phyloP scores from a whole-genome alignment of 768 basidiomycete species.

The Pilatotrama ljubarskyi region DNA sequence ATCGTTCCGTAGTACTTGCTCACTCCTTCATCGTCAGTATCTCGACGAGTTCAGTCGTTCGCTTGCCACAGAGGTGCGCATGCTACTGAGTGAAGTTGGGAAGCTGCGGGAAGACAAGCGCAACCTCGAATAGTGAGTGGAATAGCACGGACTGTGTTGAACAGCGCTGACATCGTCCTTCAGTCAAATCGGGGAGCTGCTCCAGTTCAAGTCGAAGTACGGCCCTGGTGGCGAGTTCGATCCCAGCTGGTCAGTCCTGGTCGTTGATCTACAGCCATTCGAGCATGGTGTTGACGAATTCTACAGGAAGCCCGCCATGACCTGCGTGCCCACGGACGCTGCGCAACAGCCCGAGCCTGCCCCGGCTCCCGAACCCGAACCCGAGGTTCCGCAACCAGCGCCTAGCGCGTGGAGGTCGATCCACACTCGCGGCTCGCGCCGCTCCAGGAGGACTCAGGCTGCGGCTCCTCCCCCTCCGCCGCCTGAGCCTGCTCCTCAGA shows the following conservation, averaged over 20 bases:
- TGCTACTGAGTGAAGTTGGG: constrained; percentile 81
- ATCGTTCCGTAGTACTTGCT: neutral
- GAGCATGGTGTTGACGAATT: neutral
- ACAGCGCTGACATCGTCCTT: neutral
- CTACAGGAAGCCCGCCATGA: constrained; percentile 20
- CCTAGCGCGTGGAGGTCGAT: constrained; percentile 24
- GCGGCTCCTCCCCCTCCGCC: constrained; percentile 17
- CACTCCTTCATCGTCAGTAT: constrained; percentile 48
- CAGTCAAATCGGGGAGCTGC: constrained; percentile 75
- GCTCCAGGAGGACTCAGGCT: constrained; percentile 20
- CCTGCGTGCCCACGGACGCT: constrained; percentile 17
- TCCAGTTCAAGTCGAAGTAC: constrained; percentile 72
- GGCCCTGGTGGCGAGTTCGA: constrained; percentile 87
- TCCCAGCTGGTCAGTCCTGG: constrained; percentile 61
- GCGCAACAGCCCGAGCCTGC: constrained; percentile 27
- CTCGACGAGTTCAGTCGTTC: constrained; percentile 88
- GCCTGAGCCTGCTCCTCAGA: constrained; percentile 24
- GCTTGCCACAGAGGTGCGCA: constrained; percentile 78
- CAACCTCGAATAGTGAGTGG: constrained; percentile 71
- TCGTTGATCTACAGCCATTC: too few species aligned
- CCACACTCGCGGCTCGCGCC: constrained; percentile 15
- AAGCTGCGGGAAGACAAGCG: constrained; percentile 79
- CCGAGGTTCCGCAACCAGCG: constrained; percentile 17
- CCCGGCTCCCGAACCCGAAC: constrained; percentile 23
- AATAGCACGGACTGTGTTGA: neutral